A percentile compares a stretch with the other conserved stretches of the same genome.
Conservation (phyloP, 352 stramenopile species). For the Elongisporangium undulatum region DNA sequence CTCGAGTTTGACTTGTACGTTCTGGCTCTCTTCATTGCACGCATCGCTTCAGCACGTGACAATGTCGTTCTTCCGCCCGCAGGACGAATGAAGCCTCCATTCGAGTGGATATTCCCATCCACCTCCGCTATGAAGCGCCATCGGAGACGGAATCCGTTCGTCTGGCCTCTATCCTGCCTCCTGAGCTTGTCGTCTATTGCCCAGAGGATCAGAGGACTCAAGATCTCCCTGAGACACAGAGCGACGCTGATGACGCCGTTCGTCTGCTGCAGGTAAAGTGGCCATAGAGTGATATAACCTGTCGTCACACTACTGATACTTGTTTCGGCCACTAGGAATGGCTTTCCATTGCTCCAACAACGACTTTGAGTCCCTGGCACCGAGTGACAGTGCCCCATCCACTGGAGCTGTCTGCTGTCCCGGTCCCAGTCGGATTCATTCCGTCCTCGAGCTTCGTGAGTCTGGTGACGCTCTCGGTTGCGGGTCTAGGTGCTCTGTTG, state of each 20-base stretch:
- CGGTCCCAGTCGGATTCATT: conserved; percentile 40
- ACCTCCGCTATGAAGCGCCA: conserved; percentile 59
- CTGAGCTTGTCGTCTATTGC: conserved; percentile 41
- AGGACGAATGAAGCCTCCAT: conserved; percentile 6
- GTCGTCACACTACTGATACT: too few species aligned
- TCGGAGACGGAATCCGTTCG: conserved; percentile 33
- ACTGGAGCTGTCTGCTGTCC: conserved; percentile 14
- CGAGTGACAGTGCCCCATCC: conserved; percentile 16
- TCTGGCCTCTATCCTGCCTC: conserved; percentile 28
- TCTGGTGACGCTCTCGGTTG: conserved; percentile 33
- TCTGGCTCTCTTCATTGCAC: neutral
- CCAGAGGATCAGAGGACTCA: neutral
- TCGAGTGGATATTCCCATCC: conserved; percentile 44
- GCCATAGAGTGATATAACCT: too few species aligned
- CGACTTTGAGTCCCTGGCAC: conserved; percentile 14
- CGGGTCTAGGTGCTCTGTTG: conserved; percentile 26
- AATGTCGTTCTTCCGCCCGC: neutral
- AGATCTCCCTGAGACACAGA: neutral
- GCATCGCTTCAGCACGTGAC: neutral
- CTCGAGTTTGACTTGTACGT: conserved; percentile 41
- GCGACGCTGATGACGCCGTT: neutral
- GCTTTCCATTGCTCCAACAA: neutral
- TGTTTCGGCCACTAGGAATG: neutral
- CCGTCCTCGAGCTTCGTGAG: conserved; percentile 36
- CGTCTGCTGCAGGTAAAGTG: neutral